Evolutionary conservation across 129 eudicot species (phyloP).

Genomic region (Centaurea solstitialis): DNA sequence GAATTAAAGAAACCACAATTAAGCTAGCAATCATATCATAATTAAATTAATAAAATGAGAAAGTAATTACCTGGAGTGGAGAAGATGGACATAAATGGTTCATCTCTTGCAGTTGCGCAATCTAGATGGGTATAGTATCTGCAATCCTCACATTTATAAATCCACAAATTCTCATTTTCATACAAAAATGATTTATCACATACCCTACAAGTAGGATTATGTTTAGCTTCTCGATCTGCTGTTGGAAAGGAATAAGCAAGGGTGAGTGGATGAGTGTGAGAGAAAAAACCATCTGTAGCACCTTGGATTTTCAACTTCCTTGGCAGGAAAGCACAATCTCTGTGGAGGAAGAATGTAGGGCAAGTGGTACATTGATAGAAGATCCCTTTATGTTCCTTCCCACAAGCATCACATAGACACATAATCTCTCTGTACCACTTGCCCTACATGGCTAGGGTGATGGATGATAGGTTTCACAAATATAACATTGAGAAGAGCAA

Average conservation of each 20-base stretch:
- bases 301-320: not conserved
- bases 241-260: slow-evolving; percentile 10
- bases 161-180: not conserved
- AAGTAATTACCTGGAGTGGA: not conserved
- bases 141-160: slow-evolving; percentile 21
- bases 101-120: not conserved
- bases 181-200: not conserved
- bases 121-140: slow-evolving; percentile 12
- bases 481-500: too few species aligned
- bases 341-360: not conserved
- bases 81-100: not conserved
- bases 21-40: too few species aligned
- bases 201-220: not conserved
- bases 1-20: too few species aligned
- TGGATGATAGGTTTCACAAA: too few species aligned
- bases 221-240: not conserved
- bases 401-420: slow-evolving; percentile 25
- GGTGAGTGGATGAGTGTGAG: slow-evolving; percentile 18
- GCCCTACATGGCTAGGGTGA: too few species aligned
- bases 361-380: slow-evolving; percentile 28
- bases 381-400: not conserved
- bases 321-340: not conserved
- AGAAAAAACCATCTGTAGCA: too few species aligned
- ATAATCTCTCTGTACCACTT: not conserved
- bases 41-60: too few species aligned